Base-by-base conservation (phyloP, 257 asterid genomes). In the Striga asiatica region DNA sequence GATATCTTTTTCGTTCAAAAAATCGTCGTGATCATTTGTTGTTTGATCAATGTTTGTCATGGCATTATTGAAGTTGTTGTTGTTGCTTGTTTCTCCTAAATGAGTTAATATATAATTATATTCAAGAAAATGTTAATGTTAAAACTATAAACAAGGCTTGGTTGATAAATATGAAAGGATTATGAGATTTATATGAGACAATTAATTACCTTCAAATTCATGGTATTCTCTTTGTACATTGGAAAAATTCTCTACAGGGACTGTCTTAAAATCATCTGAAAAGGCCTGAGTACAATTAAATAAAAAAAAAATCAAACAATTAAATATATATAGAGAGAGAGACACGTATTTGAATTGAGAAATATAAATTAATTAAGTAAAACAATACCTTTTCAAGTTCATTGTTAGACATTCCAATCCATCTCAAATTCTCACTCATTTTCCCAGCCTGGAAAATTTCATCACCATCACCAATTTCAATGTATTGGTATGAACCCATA, bases 401-500 rank as follows among this genome's bases (percentile, higher is more conserved):
- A 11, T 62, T 43, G 66, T 72, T 69, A 23, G 83, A 70, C 84
- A 76, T 76, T 29, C 84, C 92, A 24, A 79, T 67, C 92, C 87
- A 76, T 64, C 92, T 79, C 76, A 82, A 72, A 35, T 82, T 82
- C 71, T 83, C 91, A 19, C 71, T 80, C 82, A 74, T 76, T 56
- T 82, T 75, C 38, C 76, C 82, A 35, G 75, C 25, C 58, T 67
- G 67, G 52, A 74, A 74, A 3, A 56, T 68, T 12, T 74, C 80
- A 61, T 77, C 80, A 45, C 64, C 64, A 12, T 80, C 82, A 39
- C 54, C 79, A 61, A 82, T 71, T 54, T 70, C 75, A 19, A 81
- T 25, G 31, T 51, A 75, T 25, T 52, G 58, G 27, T 71, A 67
- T 50, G 74, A 53, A 62, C 37, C 56, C n/a, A 53, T 24, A 7